Conservation (phyloP, 2,329 filamentous ascomycete species). For the Gnomoniopsis sp. region DNA sequence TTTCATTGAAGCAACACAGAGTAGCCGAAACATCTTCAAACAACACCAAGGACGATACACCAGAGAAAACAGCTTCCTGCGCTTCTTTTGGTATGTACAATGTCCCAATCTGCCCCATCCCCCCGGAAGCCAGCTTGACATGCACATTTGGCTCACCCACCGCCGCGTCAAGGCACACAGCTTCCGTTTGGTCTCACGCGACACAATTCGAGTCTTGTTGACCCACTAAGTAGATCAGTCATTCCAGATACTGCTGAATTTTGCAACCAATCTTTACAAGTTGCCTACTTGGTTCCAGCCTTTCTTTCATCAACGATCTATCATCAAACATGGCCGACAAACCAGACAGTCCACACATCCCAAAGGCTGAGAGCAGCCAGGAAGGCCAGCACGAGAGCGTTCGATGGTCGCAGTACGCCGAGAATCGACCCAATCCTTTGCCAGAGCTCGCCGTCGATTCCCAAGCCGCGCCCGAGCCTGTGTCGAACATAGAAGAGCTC, state of each 20-base stretch:
- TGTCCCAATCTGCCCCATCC: not conserved
- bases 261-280: not conserved
- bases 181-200: not conserved
- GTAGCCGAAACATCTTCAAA: not conserved
- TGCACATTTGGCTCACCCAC: not conserved
- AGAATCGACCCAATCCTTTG: constrained; percentile 10
- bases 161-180: not conserved
- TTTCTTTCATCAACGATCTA: not conserved
- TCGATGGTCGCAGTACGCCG: constrained; percentile 8
- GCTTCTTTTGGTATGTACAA: not conserved
- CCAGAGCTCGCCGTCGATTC: constrained; percentile 2
- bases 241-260: not conserved
- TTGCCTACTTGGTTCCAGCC: not conserved
- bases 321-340: not conserved
- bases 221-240: not conserved
- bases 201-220: not conserved
- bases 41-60: not conserved
- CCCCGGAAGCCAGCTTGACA: not conserved
- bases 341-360: not conserved
- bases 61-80: not conserved
- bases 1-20: constrained; percentile 1
- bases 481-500: not conserved
- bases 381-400: not conserved
- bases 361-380: not conserved
- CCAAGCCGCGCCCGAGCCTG: not conserved